Conservation (phyloP, 2,329 filamentous ascomycete genomes). For the Cyphellophora attinorum region DNA sequence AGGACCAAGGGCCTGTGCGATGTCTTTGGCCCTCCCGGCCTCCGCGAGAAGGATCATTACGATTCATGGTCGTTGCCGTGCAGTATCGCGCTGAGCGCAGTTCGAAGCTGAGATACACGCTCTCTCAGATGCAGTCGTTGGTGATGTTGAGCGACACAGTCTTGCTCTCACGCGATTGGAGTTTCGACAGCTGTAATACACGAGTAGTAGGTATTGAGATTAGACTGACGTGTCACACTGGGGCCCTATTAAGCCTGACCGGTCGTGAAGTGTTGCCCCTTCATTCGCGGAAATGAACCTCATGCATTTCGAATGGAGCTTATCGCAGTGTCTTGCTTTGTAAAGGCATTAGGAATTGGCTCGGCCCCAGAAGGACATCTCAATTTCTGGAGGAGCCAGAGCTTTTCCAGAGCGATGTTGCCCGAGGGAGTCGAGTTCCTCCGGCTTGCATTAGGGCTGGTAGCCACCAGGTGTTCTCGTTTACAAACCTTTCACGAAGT, state of each 20-base stretch:
- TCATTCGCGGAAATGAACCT: neutral
- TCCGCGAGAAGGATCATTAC: constrained; percentile 32
- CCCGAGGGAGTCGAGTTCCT: no score
- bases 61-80: constrained; percentile 16
- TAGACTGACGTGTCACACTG: constrained; percentile 2
- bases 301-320: neutral
- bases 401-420: no score
- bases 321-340: constrained; percentile 1
- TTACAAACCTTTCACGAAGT: no score
- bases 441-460: no score
- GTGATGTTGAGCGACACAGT: no score
- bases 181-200: neutral
- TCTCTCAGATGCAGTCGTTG: no score
- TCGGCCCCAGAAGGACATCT: neutral
- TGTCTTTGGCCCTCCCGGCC: constrained; percentile 42
- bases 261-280: neutral
- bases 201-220: neutral
- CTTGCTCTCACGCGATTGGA: constrained; percentile 5
- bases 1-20: constrained; percentile 39
- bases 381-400: no score
- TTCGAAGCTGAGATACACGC: no score
- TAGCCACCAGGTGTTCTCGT: no score
- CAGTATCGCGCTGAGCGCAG: no score
- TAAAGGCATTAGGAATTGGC: constrained; percentile 2
- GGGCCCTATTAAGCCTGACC: neutral